A percentile compares a stretch with the other conserved stretches of the same genome.
Evolutionary conservation across 768 basidiomycete species (phyloP).

Genomic region (Tephrocybe sp.): DNA sequence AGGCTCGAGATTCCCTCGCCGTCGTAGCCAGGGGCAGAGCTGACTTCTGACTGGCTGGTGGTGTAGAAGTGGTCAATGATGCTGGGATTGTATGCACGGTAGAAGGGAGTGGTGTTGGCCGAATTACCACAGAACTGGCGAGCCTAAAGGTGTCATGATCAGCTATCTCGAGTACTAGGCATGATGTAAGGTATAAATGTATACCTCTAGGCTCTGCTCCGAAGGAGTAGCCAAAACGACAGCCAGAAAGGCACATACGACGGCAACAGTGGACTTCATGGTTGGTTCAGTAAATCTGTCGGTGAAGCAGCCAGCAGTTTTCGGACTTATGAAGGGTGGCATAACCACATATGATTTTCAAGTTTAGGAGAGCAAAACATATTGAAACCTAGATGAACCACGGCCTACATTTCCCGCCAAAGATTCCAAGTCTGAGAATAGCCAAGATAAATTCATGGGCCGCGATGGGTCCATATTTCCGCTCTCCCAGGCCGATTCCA

Average conservation of each 20-base stretch:
- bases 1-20: conserved; percentile 11
- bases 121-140: neutral
- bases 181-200: neutral
- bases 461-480: too few species aligned
- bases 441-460: too few species aligned
- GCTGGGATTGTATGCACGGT: conserved; percentile 1
- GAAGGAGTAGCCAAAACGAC: neutral
- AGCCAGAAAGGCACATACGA: neutral
- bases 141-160: neutral
- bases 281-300: neutral
- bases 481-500: too few species aligned
- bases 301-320: neutral
- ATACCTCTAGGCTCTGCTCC: neutral
- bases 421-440: too few species aligned
- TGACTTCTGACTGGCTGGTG: neutral
- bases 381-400: too few species aligned
- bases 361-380: too few species aligned
- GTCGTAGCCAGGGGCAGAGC: conserved; percentile 12
- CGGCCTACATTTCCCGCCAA: too few species aligned
- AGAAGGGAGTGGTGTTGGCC: conserved; percentile 3
- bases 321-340: neutral
- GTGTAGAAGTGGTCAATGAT: conserved; percentile 15
- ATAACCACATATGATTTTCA: neutral
- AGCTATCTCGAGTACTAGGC: neutral
- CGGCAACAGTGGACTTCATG: conserved; percentile 9